Evolutionary conservation across 768 basidiomycete species (phyloP), one percentile per base, ranked within the genome.

Genomic region (Mycena albidolilacea): DNA sequence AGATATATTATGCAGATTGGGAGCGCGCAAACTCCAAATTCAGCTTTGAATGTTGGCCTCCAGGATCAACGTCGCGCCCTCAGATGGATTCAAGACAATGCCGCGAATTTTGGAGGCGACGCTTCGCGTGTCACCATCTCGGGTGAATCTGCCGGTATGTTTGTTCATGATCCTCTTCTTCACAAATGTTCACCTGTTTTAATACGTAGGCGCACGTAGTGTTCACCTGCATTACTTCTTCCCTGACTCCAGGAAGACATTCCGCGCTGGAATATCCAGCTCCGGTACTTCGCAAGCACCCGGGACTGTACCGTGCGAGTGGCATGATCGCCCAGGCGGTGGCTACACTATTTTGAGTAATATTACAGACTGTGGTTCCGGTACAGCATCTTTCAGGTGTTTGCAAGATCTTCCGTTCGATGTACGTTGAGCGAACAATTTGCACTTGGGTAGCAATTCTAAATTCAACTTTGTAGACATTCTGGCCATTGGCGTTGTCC

Each of bases 71-170:
- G 41, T 43, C 41, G 41, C 41, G 62, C 62, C 46, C 46, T 63
- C 17, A 23, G 44, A 63, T 63, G 62, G 62, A 63, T 63, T 63
- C 62, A 63, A 48, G 46, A 63, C n/a, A 63, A 63, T 63, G 62
- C 62, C 23, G 62, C n/a, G 62, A 41, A 41, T 14, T 48, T 63
- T 37, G 62, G 62, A 30, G 62, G 62, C 23, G 62, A 63, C n/a
- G 30, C n/a, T 23, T 62, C 43, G 62, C 44, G 62, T n/a, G 43
- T 63, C 46, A 63, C 62, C 23, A 63, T 63, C 46, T 46, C 62
- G 7, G 62, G 62, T 44, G 44, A 63, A 63, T 63, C 62, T 50
- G 62, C 62, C 12, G 62, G 62, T 63, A 48, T 41, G 39, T 60
- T 41, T 37, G 7, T 46, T 46, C n/a, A 46, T 30, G 62, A 44